Evolutionary conservation across 192 early-diverging fungal genomes (phyloP).

Genomic region (Chytriomyces sp.): DNA sequence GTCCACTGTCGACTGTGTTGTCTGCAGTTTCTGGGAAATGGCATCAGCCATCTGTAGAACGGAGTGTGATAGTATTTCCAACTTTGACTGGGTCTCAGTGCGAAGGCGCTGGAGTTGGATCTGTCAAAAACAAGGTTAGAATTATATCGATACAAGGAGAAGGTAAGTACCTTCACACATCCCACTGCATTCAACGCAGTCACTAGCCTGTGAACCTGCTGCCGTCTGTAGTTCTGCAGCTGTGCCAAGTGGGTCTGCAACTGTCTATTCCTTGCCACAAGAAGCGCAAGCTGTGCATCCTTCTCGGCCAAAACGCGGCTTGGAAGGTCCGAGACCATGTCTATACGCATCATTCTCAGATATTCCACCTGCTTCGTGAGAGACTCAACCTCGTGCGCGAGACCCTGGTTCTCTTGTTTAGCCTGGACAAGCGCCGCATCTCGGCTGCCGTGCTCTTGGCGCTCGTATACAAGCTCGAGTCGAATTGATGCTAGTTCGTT

Average conservation of each 20-base stretch:
- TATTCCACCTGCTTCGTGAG: background rate
- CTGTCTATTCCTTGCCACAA: background rate
- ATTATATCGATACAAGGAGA: background rate
- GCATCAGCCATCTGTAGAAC: background rate
- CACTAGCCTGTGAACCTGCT: background rate
- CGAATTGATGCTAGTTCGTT: background rate
- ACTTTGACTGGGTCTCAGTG: background rate
- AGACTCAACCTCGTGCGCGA: background rate
- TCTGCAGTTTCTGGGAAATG: background rate
- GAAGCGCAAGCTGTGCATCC: background rate
- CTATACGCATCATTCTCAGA: background rate
- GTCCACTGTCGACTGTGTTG: background rate
- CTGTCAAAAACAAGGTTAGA: background rate
- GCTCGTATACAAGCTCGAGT: background rate
- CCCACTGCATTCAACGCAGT: background rate
- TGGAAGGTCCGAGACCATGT: background rate
- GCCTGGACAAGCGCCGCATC: background rate
- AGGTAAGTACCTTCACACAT: background rate
- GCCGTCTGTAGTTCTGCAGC: background rate
- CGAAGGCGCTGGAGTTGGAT: background rate
- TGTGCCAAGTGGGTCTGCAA: background rate
- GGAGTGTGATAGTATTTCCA: background rate
- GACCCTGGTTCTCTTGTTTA: background rate
- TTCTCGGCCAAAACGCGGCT: background rate
- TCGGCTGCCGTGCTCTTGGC: background rate